Evolutionary conservation across 73 alveolate species (phyloP).

Genomic region (Paramecium primaurelia): DNA sequence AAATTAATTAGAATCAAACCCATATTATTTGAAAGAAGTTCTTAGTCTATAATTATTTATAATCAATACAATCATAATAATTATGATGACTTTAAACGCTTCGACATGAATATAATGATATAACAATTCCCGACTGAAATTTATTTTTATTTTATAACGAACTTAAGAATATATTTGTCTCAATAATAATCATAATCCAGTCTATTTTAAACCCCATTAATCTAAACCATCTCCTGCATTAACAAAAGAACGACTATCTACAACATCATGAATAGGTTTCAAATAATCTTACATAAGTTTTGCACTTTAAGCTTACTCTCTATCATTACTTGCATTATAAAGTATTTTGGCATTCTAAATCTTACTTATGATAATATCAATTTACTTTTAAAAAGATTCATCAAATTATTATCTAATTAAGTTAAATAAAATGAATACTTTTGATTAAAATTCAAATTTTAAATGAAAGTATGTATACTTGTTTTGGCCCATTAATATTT

Average conservation of each 20-base stretch:
- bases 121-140: neutral
- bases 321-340: neutral
- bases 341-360: neutral
- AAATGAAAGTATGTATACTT: neutral
- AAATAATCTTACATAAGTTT: conserved; percentile 1
- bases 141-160: neutral
- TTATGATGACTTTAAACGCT: neutral
- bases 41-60: neutral
- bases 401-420: neutral
- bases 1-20: neutral
- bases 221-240: conserved; percentile 1
- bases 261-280: conserved; percentile 49
- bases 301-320: neutral
- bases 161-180: neutral
- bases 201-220: neutral
- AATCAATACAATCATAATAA: neutral
- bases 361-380: neutral
- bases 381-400: neutral
- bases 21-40: neutral
- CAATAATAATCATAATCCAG: neutral
- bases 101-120: neutral
- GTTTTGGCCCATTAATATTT: conserved; percentile 21
- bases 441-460: neutral
- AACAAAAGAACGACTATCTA: neutral
- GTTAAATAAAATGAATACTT: neutral